Conservation (phyloP, 2,329 filamentous ascomycete genomes). For the Colletotrichum karsti region DNA sequence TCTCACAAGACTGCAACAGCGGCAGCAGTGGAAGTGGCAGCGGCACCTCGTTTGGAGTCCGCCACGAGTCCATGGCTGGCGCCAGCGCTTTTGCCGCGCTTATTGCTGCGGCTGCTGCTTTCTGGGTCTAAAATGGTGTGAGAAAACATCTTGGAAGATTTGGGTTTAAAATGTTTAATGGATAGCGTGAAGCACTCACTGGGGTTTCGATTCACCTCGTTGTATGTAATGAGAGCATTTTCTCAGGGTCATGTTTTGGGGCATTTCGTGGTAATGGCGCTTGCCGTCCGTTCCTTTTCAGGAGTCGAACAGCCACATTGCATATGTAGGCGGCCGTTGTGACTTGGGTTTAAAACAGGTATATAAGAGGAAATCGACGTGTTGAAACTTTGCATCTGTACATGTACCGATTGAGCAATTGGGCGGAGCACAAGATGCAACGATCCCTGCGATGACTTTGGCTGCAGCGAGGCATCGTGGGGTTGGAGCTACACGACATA, state of each 20-base stretch:
- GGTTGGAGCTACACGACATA: background rate
- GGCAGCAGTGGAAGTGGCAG: slow-evolving; percentile 24
- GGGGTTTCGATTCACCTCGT: background rate
- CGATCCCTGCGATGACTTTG: background rate
- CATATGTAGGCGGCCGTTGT: slow-evolving; percentile 4
- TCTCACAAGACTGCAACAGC: slow-evolving; percentile 47
- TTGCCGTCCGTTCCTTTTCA: slow-evolving; percentile 28
- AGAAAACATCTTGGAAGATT: background rate
- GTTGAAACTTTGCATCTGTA: background rate
- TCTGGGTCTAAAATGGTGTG: slow-evolving; percentile 35
- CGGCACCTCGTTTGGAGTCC: slow-evolving; percentile 33
- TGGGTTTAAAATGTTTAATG: slow-evolving; percentile 1
- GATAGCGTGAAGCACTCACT: background rate
- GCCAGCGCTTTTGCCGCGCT: slow-evolving; percentile 47
- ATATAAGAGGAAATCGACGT: background rate
- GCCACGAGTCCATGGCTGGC: slow-evolving; percentile 37
- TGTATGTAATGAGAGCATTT: slow-evolving; percentile 20
- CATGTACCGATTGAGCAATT: no score
- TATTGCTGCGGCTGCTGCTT: slow-evolving; percentile 41
- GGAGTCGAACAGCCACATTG: background rate
- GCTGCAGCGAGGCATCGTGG: background rate
- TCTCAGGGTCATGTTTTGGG: slow-evolving; percentile 2
- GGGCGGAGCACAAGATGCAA: no score
- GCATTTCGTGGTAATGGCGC: slow-evolving; percentile 22
- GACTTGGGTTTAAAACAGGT: background rate